Evolutionary conservation across 257 asterid species (phyloP).

Genomic region (Penstemon davidsonii): DNA sequence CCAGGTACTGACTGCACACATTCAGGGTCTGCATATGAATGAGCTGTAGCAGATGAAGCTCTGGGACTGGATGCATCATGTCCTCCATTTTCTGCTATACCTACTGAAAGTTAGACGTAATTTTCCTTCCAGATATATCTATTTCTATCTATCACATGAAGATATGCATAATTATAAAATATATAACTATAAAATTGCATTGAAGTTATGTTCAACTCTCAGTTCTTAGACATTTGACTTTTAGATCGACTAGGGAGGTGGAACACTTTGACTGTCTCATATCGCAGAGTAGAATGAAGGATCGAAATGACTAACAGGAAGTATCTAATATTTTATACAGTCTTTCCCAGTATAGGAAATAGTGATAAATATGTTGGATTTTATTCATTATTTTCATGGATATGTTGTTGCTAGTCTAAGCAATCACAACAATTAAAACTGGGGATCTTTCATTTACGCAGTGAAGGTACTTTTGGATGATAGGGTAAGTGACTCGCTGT

Average conservation of each 20-base stretch:
- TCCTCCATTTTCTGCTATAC: slow-evolving; percentile 49
- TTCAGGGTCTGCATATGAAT: slow-evolving; percentile 77
- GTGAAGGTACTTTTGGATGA: slow-evolving; percentile 8
- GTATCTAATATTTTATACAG: slow-evolving; percentile 6
- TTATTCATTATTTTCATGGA: slow-evolving; percentile 9
- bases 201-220: neutral
- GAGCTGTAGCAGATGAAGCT: slow-evolving; percentile 70
- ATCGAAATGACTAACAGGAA: slow-evolving; percentile 18
- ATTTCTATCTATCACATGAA: slow-evolving; percentile 4
- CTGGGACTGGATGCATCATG: slow-evolving; percentile 69
- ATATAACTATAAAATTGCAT: neutral
- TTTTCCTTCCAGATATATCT: slow-evolving; percentile 23
- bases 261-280: slow-evolving; percentile 5
- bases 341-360: slow-evolving; percentile 14
- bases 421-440: slow-evolving; percentile 18
- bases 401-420: slow-evolving; percentile 20
- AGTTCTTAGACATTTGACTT: slow-evolving; percentile 16
- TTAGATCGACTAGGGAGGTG: neutral
- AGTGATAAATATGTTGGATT: slow-evolving; percentile 7
- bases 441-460: slow-evolving; percentile 7
- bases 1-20: slow-evolving; percentile 69
- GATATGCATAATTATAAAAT: neutral
- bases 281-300: slow-evolving; percentile 11
- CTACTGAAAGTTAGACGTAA: slow-evolving; percentile 33
- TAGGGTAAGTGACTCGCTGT: neutral